Evolutionary conservation across 805 yeast species (phyloP).

Genomic region (Myxozyma neotropica): DNA sequence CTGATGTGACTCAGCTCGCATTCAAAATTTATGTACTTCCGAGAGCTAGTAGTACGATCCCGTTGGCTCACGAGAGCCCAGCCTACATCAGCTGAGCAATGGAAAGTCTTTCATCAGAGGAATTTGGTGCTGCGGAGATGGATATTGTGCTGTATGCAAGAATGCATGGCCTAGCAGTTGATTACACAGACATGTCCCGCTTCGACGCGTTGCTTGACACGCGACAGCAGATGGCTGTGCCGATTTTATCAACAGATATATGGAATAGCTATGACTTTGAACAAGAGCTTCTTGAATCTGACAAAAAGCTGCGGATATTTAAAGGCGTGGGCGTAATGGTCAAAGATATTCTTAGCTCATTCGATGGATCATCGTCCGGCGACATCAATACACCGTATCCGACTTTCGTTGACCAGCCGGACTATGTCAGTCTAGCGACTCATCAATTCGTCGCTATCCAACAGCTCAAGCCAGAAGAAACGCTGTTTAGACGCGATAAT

Average conservation of each 20-base stretch:
- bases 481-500: slow-evolving; percentile 2
- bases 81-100: too few species aligned
- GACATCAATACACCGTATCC: neutral
- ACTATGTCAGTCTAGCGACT: neutral
- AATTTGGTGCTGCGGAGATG: neutral
- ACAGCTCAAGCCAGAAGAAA: neutral
- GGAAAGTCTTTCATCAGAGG: too few species aligned
- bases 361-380: neutral
- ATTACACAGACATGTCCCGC: neutral
- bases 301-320: neutral
- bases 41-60: too few species aligned
- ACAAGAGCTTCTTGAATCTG: neutral
- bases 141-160: slow-evolving; percentile 1
- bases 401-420: neutral
- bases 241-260: neutral
- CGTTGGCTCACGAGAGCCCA: neutral
- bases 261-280: neutral
- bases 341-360: neutral
- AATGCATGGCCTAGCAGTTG: neutral
- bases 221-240: neutral
- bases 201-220: neutral
- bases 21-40: neutral
- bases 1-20: neutral
- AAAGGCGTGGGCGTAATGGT: neutral
- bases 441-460: neutral